phyloP scores from a whole-genome alignment of 306 rosid species.

The Prunus davidiana region DNA sequence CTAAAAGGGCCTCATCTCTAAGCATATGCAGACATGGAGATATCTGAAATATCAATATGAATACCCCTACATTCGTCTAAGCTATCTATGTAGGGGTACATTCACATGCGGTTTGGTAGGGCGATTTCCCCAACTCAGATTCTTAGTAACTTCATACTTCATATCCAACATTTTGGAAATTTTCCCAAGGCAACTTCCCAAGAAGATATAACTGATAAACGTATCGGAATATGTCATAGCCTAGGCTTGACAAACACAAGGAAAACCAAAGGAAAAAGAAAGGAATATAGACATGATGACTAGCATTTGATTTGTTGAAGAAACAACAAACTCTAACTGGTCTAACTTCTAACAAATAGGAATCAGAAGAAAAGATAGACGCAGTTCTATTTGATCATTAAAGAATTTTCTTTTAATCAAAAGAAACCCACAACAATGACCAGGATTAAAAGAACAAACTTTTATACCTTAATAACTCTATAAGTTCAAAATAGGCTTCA shows the following conservation, averaged over 20 bases:
- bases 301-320: background rate
- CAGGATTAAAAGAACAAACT: background rate
- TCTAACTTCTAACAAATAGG: background rate
- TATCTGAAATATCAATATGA: background rate
- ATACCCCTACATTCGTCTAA: background rate
- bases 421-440: background rate
- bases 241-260: background rate
- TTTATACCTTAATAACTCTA: background rate
- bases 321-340: background rate
- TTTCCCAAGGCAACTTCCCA: background rate
- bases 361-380: background rate
- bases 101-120: background rate
- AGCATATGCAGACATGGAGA: background rate
- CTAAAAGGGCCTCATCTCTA: background rate
- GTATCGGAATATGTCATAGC: background rate
- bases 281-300: background rate
- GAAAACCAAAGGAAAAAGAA: background rate
- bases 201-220: background rate
- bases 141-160: background rate
- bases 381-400: background rate
- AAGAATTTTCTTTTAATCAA: background rate
- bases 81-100: background rate
- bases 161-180: background rate
- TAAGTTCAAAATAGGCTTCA: background rate
- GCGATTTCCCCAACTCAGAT: background rate